phyloP scores from a whole-genome alignment of 106 monocot species.

The Platanthera guangdongensis region DNA sequence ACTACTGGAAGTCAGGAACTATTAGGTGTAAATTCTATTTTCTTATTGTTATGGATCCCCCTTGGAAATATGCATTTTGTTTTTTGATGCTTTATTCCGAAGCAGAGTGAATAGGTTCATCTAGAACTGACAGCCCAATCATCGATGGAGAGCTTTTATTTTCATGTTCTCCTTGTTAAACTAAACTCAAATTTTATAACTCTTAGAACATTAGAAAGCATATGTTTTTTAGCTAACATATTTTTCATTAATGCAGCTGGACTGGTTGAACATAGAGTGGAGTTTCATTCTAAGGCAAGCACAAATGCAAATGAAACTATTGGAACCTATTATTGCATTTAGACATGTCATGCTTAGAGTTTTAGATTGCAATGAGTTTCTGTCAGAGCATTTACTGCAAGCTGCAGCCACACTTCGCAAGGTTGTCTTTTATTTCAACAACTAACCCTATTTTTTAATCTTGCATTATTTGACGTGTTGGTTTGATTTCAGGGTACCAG shows the following conservation, averaged over 20 bases:
- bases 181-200: neutral
- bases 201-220: neutral
- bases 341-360: conserved; percentile 76
- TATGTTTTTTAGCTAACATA: neutral
- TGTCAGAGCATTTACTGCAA: conserved; percentile 61
- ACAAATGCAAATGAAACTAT: conserved; percentile 62
- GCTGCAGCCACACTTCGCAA: conserved; percentile 85
- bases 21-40: neutral
- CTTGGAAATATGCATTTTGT: neutral
- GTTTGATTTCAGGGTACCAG: conserved; percentile 59
- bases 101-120: neutral
- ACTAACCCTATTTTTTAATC: neutral
- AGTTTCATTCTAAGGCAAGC: conserved; percentile 46
- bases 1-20: neutral
- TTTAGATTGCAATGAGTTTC: conserved; percentile 69
- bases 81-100: neutral
- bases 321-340: conserved; percentile 88
- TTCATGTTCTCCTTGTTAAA: neutral
- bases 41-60: neutral
- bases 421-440: conserved; percentile 26
- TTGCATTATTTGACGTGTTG: conserved; percentile 1
- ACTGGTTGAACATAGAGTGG: conserved; percentile 62
- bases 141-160: too few relatives aligned
- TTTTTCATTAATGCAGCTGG: conserved; percentile 33
- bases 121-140: neutral